Evolutionary conservation across 345 rosid species (phyloP), one percentile per base, ranked within the genome.

Genomic region (Rhodamnia argentea): DNA sequence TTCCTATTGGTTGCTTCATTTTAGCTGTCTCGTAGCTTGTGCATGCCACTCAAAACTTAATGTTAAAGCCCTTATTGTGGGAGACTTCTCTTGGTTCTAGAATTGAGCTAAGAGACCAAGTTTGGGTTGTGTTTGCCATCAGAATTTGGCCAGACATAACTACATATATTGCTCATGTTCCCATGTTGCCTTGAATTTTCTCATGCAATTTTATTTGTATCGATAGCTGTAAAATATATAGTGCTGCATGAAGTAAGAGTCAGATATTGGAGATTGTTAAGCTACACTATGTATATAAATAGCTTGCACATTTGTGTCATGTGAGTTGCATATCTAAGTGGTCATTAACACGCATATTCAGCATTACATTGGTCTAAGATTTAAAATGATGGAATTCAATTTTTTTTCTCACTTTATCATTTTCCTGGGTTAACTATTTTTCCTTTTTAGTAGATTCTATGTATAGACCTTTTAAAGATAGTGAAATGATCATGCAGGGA

Each of bases 401-500:
- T 82, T 9, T 82, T 52, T 82, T 82, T 50, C 37, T 42, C 52
- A n/a, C 53, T 83, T 22, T 9, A 32, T 52, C 55, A 18, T 83
- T 54, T 70, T 70, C 78, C 13, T 40, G 37, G 78, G 78, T 64
- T 44, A 70, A 32, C 24, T 70, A 70, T 9, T 52, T 62, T 60
- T 85, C 14, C 44, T 32, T 53, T 83, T 40, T 62, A 51, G 84
- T 44, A 37, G 82, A 42, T n/a, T 53, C 88, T 52, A 44, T 82
- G 53, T 32, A 32, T 70, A 32, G 47, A 18, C 78, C 13, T 4
- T 23, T 18, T 70, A 70, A 70, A 32, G 40, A 70, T 11, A 55
- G n/a, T 52, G 10, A 83, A 78, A 85, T 90, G 75, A 57, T 86
- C 15, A 85, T 88, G 85, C 93, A 97, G 99, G 99, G 99, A 64